Conservation (phyloP, 1,284 basidiomycete genomes). For the Tilletiopsis washingtonensis region DNA sequence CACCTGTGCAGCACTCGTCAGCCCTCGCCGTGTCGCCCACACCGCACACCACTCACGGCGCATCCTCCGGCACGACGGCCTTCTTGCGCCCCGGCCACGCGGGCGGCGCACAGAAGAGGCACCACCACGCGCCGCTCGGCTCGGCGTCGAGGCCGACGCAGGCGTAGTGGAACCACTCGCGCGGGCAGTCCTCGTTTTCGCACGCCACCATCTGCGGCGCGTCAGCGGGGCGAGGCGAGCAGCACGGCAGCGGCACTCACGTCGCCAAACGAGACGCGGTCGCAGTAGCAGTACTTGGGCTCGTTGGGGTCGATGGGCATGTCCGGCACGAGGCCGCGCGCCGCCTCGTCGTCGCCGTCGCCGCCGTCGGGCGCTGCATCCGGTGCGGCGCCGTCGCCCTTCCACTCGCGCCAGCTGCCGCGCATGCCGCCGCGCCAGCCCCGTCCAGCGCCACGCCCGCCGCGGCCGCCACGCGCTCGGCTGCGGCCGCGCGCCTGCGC, state of each 20-base stretch:
- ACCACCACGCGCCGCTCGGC: conserved; percentile 40
- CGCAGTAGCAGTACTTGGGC: conserved; percentile 53
- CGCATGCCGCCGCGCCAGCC: background rate
- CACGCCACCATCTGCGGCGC: conserved; percentile 31
- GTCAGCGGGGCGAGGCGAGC: background rate
- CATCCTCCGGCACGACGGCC: background rate
- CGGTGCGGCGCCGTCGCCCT: background rate
- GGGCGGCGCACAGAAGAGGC: conserved; percentile 42
- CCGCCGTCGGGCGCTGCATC: too few relatives aligned
- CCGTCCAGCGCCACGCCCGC: background rate
- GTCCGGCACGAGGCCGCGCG: conserved; percentile 4
- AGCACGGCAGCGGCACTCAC: conserved; percentile 24
- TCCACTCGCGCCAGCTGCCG: conserved; percentile 4
- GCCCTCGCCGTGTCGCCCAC: too few relatives aligned
- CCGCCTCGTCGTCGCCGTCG: background rate
- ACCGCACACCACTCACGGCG: too few relatives aligned
- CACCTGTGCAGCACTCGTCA: too few relatives aligned
- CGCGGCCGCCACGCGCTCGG: background rate
- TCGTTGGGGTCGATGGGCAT: conserved; percentile 49
- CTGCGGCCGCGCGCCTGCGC: background rate
- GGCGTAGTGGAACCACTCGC: conserved; percentile 49
- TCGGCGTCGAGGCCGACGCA: conserved; percentile 33
- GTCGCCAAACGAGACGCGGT: conserved; percentile 51
- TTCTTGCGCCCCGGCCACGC: conserved; percentile 6
- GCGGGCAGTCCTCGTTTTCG: conserved; percentile 52